Conservation (phyloP, 2,329 filamentous ascomycete species). For the Juglanconis oblonga region DNA sequence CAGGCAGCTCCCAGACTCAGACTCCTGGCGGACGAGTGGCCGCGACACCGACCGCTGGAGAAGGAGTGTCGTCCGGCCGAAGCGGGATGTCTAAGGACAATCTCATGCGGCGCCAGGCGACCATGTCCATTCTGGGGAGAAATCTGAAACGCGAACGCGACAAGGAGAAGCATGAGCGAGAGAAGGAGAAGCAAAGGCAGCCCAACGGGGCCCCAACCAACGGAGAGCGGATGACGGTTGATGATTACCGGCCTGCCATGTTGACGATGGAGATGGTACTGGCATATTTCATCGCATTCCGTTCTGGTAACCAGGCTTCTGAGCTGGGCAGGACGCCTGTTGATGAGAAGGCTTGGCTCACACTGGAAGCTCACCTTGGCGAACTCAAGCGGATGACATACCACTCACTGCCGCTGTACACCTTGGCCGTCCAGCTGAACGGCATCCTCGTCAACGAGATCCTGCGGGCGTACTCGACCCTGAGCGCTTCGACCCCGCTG, state of each 20-base stretch:
- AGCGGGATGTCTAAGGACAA: slow-evolving; percentile 23
- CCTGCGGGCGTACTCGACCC: slow-evolving; percentile 34
- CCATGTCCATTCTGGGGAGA: slow-evolving; percentile 40
- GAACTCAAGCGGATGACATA: slow-evolving; percentile 39
- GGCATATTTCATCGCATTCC: slow-evolving; percentile 53
- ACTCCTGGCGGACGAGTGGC: slow-evolving; percentile 45
- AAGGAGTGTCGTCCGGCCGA: slow-evolving; percentile 36
- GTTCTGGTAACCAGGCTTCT: slow-evolving; percentile 44
- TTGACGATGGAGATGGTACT: slow-evolving; percentile 49
- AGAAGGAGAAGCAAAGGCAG: slow-evolving; percentile 39
- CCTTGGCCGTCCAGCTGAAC: slow-evolving; percentile 42
- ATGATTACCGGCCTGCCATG: slow-evolving; percentile 12
- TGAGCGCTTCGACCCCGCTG: slow-evolving; percentile 23
- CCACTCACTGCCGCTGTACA: slow-evolving; percentile 32
- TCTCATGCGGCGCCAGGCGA: slow-evolving; percentile 6
- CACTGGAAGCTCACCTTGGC: slow-evolving; percentile 42
- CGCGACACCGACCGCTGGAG: slow-evolving; percentile 38
- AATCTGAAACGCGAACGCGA: slow-evolving; percentile 56
- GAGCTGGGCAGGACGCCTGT: slow-evolving; percentile 40
- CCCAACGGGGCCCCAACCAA: slow-evolving; percentile 12
- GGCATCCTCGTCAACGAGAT: slow-evolving; percentile 44
- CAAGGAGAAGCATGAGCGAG: slow-evolving; percentile 38
- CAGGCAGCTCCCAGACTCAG: slow-evolving; percentile 49
- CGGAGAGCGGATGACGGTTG: slow-evolving; percentile 10
- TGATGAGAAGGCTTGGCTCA: slow-evolving; percentile 41